Conservation (phyloP, 192 early-diverging fungal genomes). For the Mortierella alpina region DNA sequence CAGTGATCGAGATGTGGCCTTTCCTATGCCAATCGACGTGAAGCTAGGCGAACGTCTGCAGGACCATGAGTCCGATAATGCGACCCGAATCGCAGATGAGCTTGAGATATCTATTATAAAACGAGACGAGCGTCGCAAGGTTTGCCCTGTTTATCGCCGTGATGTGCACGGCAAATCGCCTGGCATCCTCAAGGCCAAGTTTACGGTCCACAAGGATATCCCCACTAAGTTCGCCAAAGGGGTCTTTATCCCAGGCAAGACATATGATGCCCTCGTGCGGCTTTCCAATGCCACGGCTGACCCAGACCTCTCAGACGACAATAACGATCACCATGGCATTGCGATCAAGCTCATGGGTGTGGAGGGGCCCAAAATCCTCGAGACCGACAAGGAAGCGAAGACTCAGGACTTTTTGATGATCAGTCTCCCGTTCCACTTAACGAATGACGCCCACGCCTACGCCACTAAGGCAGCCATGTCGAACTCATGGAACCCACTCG, state of each 20-base stretch:
- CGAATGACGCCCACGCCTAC: conserved; percentile 16
- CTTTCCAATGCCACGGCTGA: conserved; percentile 28
- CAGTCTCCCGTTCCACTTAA: conserved; percentile 25
- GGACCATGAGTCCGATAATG: conserved; percentile 8
- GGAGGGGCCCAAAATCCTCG: conserved; percentile 16
- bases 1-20: conserved; percentile 6
- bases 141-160: background rate
- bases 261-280: conserved; percentile 33
- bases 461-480: background rate
- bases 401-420: conserved; percentile 49
- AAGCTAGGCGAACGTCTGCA: conserved; percentile 9
- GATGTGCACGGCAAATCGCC: conserved; percentile 39
- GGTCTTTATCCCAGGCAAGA: conserved; percentile 49
- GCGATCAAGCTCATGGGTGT: conserved; percentile 44
- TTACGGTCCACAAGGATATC: conserved; percentile 28
- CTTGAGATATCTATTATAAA: conserved; percentile 4
- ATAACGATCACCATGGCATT: conserved; percentile 23
- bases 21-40: conserved; percentile 8
- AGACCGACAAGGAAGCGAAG: conserved; percentile 28
- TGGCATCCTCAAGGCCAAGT: conserved; percentile 28
- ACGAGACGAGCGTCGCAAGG: background rate
- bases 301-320: conserved; percentile 7
- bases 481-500: background rate
- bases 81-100: conserved; percentile 14
- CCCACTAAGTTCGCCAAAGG: conserved; percentile 29